These are phyloP conservation scores for Actinomucor elegans DNA, from an alignment of 371 early-diverging fungal genomes.

Conservation along the genomic window DNA sequence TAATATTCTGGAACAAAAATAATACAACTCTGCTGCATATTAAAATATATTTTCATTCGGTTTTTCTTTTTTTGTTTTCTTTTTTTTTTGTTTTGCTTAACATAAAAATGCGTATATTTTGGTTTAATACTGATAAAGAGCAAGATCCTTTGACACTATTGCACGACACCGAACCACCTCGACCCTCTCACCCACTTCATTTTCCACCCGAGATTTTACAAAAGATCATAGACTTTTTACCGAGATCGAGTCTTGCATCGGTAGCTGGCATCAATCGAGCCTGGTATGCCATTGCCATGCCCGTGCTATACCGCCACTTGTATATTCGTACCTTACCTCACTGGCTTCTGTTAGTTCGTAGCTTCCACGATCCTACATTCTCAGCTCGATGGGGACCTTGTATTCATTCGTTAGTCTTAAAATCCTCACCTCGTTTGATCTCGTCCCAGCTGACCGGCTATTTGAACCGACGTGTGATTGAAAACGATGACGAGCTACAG, in stretches of 20 bases:
- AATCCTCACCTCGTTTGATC: slow-evolving; percentile 31
- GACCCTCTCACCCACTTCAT: neutral
- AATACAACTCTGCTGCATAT: no score
- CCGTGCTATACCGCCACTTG: slow-evolving; percentile 33
- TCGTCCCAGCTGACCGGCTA: slow-evolving; percentile 22
- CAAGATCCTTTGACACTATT: slow-evolving; percentile 11
- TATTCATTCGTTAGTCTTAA: slow-evolving; percentile 28
- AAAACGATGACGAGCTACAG: slow-evolving; percentile 19
- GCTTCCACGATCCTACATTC: slow-evolving; percentile 1
- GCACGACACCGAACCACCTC: neutral
- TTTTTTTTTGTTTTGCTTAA: no score
- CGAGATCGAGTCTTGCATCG: slow-evolving; percentile 25
- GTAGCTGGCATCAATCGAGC: slow-evolving; percentile 15
- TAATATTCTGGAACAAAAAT: no score
- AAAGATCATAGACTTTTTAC: slow-evolving; percentile 21
- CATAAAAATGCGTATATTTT: slow-evolving; percentile 29
- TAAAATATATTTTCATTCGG: no score
- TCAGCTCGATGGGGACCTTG: slow-evolving; percentile 7
- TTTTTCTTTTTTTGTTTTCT: no score
- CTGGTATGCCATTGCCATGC: slow-evolving; percentile 36
- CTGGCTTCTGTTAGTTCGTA: slow-evolving; percentile 24
- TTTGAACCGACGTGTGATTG: slow-evolving; percentile 9
- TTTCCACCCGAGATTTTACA: slow-evolving; percentile 36
- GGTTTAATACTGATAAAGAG: slow-evolving; percentile 9
- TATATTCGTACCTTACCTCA: slow-evolving; percentile 32